These are phyloP conservation scores for Pseudogymnoascus sp. DNA, from an alignment of 2,329 filamentous ascomycete genomes.

Conservation along the genomic window DNA sequence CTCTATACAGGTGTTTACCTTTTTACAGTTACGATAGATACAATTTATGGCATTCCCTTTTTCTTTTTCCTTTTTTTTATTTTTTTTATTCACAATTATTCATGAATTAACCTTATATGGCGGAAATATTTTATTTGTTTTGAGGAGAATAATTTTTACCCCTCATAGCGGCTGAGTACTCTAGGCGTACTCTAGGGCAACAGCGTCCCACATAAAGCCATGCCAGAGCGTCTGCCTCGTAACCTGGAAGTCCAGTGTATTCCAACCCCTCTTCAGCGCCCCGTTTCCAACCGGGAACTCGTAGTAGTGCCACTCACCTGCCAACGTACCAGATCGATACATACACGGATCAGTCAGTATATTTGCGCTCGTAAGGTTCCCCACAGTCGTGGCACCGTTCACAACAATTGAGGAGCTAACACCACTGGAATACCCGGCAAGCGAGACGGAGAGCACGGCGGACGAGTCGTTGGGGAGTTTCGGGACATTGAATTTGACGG, in stretches of 20 bases:
- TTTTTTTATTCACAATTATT: neutral
- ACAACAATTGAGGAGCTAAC: conserved; percentile 28
- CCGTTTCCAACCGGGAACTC: conserved; percentile 29
- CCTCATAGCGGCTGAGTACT: neutral
- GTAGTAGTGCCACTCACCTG: conserved; percentile 35
- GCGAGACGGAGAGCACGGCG: conserved; percentile 12
- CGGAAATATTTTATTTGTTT: neutral
- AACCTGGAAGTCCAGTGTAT: conserved; percentile 31
- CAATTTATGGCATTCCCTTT: neutral
- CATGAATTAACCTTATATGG: neutral
- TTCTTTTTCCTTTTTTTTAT: neutral
- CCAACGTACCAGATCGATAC: conserved; percentile 34
- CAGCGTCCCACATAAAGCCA: conserved; percentile 36
- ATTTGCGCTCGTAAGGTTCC: conserved; percentile 28
- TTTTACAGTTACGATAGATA: neutral
- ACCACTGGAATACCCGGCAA: conserved; percentile 21
- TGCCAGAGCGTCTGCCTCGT: conserved; percentile 29
- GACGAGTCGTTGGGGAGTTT: conserved; percentile 1
- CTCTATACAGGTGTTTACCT: neutral
- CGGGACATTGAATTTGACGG: conserved; percentile 11
- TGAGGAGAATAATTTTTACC: neutral
- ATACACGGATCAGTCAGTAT: conserved; percentile 34
- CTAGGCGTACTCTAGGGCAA: conserved; percentile 29
- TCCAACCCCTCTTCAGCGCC: conserved; percentile 28
- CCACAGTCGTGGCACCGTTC: conserved; percentile 27